Percentiles rank a stretch among this genome's conserved stretches.
phyloP scores from a whole-genome alignment of 2,329 filamentous ascomycete species.

The Ambrosiella xylebori region DNA sequence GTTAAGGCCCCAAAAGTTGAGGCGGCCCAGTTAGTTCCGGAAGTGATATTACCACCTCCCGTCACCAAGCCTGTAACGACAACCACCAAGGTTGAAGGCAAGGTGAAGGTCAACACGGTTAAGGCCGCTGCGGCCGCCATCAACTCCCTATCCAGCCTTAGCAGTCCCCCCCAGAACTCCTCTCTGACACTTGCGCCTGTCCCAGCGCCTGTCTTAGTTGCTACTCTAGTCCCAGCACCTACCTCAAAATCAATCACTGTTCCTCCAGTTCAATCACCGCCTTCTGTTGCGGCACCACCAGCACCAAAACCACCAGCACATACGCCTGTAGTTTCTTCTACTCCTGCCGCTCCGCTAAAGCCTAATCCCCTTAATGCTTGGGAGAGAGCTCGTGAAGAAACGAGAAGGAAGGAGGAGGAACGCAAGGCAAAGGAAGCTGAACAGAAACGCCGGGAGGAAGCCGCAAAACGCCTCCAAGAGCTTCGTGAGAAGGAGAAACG shows the following conservation, averaged over 20 bases:
- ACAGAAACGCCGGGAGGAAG: slow-evolving; percentile 40
- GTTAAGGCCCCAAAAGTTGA: slow-evolving; percentile 1
- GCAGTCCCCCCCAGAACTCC: background rate
- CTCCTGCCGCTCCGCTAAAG: background rate
- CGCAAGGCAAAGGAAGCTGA: slow-evolving; percentile 44
- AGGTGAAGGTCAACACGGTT: slow-evolving; percentile 3
- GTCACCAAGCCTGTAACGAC: slow-evolving; percentile 1
- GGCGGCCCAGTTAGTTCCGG: background rate
- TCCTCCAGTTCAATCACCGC: background rate
- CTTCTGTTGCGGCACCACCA: background rate
- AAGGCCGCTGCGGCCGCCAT: slow-evolving; percentile 2
- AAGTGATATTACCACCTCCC: background rate
- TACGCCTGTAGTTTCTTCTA: background rate
- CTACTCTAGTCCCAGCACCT: background rate
- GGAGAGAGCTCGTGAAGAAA: slow-evolving; percentile 55
- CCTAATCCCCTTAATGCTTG: slow-evolving; percentile 25
- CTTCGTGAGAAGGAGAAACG: slow-evolving; percentile 38
- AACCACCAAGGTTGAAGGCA: background rate
- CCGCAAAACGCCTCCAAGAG: slow-evolving; percentile 34
- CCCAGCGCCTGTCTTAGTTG: background rate
- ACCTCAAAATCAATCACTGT: background rate
- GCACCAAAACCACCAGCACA: background rate
- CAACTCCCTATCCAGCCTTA: background rate
- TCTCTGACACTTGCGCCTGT: background rate
- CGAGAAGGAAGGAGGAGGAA: slow-evolving; percentile 44